Percentiles rank a stretch among this genome's conserved stretches.
phyloP scores from a whole-genome alignment of 148 eudicot genomes.

The Salicornia ramosissima region DNA sequence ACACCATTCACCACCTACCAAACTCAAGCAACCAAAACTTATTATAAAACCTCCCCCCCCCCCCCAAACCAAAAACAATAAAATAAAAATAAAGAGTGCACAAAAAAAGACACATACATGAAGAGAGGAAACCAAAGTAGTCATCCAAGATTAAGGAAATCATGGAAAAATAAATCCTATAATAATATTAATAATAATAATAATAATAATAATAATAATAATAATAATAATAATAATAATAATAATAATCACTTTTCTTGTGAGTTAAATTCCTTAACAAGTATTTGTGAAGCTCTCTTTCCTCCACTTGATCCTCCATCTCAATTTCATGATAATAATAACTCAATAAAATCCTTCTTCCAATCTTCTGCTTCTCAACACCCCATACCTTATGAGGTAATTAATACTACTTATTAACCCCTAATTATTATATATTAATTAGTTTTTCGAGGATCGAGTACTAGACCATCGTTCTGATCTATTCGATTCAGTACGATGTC shows the following conservation, averaged over 20 bases:
- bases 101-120: constrained; percentile 2
- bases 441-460: no score
- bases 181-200: no score
- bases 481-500: no score
- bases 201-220: no score
- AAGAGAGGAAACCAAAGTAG: constrained; percentile 30
- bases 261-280: constrained; percentile 40
- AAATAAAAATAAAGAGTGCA: background rate
- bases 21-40: no score
- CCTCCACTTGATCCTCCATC: constrained; percentile 43
- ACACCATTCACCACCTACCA: background rate
- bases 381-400: constrained; percentile 60
- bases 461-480: no score
- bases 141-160: constrained; percentile 50
- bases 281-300: constrained; percentile 50
- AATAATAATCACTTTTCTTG: no score
- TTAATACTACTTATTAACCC: no score
- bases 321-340: constrained; percentile 13
- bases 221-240: no score
- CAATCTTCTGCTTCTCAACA: constrained; percentile 47
- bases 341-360: constrained; percentile 41
- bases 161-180: constrained; percentile 45
- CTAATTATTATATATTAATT: no score
- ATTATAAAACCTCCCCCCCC: background rate
- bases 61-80: no score